phyloP scores from a whole-genome alignment of 352 stramenopile species.

The Phytophthora citricola region DNA sequence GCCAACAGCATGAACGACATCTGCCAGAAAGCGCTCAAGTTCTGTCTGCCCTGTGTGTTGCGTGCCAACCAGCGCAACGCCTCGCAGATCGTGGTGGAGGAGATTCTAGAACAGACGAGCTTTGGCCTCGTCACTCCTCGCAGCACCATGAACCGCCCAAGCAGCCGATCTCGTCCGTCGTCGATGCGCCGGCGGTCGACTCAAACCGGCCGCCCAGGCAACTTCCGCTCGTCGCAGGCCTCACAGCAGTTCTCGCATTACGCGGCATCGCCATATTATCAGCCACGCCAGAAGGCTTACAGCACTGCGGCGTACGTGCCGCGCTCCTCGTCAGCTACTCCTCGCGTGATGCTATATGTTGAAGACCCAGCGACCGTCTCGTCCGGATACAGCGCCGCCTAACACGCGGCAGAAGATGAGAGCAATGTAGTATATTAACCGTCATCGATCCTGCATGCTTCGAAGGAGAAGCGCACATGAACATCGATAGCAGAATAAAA shows the following conservation, averaged over 20 bases:
- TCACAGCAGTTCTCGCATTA: constrained; percentile 29
- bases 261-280: constrained; percentile 31
- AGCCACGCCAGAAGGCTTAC: constrained; percentile 36
- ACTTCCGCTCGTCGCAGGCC: constrained; percentile 15
- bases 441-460: constrained; percentile 11
- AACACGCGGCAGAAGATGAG: constrained; percentile 9
- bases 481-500: constrained; percentile 17
- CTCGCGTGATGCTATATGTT: constrained; percentile 39
- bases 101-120: constrained; percentile 39
- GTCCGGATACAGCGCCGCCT: constrained; percentile 29
- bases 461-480: constrained; percentile 20
- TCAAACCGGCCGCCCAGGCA: constrained; percentile 30
- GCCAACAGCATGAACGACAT: constrained; percentile 40
- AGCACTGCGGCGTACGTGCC: constrained; percentile 28
- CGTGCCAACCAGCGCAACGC: constrained; percentile 48
- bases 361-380: constrained; percentile 26
- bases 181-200: constrained; percentile 34
- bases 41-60: constrained; percentile 58
- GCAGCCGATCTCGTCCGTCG: constrained; percentile 25
- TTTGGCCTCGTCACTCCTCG: constrained; percentile 31
- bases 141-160: constrained; percentile 17
- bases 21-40: constrained; percentile 52
- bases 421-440: constrained; percentile 27
- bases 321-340: constrained; percentile 31
- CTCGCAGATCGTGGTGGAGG: constrained; percentile 49